Evolutionary conservation across 2,329 filamentous ascomycete species (phyloP).

Genomic region (Teratosphaeria epicoccoides): DNA sequence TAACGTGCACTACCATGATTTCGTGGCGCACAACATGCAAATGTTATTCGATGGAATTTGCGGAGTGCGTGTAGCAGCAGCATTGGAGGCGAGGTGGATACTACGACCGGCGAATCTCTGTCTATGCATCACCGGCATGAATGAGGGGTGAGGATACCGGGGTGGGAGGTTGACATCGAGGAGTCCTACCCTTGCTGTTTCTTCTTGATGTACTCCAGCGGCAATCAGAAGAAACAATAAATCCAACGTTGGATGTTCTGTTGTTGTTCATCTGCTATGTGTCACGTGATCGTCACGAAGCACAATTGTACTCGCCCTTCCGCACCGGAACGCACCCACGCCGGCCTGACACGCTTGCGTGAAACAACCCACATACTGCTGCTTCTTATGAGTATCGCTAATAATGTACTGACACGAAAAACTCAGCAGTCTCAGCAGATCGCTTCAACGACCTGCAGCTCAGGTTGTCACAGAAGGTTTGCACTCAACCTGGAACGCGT

Average conservation of each 20-base stretch:
- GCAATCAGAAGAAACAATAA: not conserved
- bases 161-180: conserved; percentile 27
- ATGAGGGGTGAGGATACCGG: conserved; percentile 14
- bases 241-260: not conserved
- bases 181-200: conserved; percentile 35
- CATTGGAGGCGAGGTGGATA: conserved; percentile 23
- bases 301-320: too few relatives aligned
- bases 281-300: not conserved
- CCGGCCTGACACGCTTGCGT: too few relatives aligned
- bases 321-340: too few relatives aligned
- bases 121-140: conserved; percentile 8
- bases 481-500: not conserved
- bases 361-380: too few relatives aligned
- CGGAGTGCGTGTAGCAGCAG: conserved; percentile 10
- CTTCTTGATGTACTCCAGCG: conserved; percentile 6
- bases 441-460: too few relatives aligned
- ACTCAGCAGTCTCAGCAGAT: too few relatives aligned
- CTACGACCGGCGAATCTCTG: conserved; percentile 12
- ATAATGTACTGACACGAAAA: too few relatives aligned
- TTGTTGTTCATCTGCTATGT: not conserved
- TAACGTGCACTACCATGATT: conserved; percentile 1
- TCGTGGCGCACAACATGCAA: conserved; percentile 3
- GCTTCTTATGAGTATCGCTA: too few relatives aligned
- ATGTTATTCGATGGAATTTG: conserved; percentile 1
- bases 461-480: too few relatives aligned